Evolutionary conservation across 2,329 filamentous ascomycete species (phyloP).

Genomic region (Colletotrichum eleusines): DNA sequence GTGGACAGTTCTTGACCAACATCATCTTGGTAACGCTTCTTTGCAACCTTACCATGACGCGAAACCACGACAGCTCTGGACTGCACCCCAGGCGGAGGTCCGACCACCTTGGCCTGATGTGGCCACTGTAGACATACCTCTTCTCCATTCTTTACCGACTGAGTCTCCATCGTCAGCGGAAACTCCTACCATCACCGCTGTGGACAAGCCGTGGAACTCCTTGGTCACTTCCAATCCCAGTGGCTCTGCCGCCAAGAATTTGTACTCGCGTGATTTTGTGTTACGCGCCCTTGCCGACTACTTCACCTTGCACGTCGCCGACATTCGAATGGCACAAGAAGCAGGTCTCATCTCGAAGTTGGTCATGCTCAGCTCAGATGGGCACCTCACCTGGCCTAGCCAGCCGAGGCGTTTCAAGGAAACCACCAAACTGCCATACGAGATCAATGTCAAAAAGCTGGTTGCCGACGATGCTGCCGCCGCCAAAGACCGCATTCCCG

Average conservation of each 20-base stretch:
- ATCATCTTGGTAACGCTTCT: background rate
- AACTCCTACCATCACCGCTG: no score
- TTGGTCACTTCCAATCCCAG: background rate
- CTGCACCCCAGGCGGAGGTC: background rate
- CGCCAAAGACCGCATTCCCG: background rate
- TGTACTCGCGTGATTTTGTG: background rate
- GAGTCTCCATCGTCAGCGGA: no score
- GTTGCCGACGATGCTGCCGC: background rate
- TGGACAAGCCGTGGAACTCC: no score
- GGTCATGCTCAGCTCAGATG: background rate
- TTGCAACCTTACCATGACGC: background rate
- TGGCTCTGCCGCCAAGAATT: background rate
- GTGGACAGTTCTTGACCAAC: background rate
- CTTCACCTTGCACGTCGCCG: background rate
- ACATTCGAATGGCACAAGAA: background rate
- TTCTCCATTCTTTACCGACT: accelerated
- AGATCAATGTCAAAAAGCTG: background rate
- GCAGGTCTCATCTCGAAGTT: background rate
- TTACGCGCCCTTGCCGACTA: background rate
- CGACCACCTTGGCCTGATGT: background rate
- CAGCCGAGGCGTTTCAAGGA: background rate
- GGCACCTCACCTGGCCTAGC: background rate
- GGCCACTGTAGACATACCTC: background rate
- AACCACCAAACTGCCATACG: background rate
- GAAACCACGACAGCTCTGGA: background rate